Conservation (phyloP, 83 land plant species). For the Picea mariana region DNA sequence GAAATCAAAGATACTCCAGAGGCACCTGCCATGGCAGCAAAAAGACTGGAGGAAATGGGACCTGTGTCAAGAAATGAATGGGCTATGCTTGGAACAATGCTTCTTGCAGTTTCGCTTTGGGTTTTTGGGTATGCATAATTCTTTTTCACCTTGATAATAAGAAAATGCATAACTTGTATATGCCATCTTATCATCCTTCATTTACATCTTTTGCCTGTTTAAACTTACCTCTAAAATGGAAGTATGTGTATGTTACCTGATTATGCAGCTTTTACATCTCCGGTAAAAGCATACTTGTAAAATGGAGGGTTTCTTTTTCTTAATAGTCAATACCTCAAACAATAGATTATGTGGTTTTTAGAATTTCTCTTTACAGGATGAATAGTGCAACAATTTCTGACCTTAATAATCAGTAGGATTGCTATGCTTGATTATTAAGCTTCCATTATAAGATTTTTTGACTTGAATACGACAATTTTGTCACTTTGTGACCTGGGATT, state of each 20-base stretch:
- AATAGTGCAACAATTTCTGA: background rate
- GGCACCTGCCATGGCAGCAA: constrained; percentile 88
- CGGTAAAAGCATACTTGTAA: background rate
- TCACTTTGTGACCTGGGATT: background rate
- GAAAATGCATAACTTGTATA: constrained; percentile 2
- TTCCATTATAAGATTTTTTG: background rate
- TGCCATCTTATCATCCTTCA: background rate
- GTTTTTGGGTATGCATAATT: constrained; percentile 77
- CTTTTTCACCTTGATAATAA: background rate
- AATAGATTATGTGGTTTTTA: background rate
- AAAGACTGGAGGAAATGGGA: constrained; percentile 82
- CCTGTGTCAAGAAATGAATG: constrained; percentile 85
- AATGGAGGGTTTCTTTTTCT: background rate
- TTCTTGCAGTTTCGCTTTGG: constrained; percentile 98
- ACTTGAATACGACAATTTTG: too few species aligned
- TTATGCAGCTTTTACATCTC: background rate
- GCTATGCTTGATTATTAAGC: background rate
- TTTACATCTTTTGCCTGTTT: background rate
- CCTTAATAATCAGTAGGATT: background rate
- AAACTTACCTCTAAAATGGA: background rate
- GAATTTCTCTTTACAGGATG: background rate
- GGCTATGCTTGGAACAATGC: constrained; percentile 76
- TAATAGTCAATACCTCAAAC: background rate
- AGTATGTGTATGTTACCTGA: too few species aligned
- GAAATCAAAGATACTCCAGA: constrained; percentile 97